Percentiles rank a stretch among this genome's conserved stretches.
phyloP scores from a whole-genome alignment of 192 early-diverging fungal species.

The Piromyces finnis region DNA sequence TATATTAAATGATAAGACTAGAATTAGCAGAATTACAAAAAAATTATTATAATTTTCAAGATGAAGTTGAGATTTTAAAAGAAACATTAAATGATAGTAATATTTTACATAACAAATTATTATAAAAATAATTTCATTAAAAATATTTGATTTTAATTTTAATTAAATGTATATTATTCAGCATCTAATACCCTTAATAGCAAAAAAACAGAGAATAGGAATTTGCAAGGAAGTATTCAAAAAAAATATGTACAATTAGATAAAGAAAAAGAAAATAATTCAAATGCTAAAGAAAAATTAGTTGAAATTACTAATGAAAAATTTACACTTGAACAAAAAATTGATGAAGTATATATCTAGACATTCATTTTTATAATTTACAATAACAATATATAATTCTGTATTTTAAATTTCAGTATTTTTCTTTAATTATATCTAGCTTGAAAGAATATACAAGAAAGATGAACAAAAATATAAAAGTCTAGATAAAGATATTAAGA shows the following conservation, averaged over 20 bases:
- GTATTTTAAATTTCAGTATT: not conserved
- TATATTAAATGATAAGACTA: conserved; percentile 4
- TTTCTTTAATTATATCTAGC: not conserved
- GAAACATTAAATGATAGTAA: conserved; percentile 29
- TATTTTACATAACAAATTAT: too few relatives aligned
- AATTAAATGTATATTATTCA: not conserved
- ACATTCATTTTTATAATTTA: too few relatives aligned
- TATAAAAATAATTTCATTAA: too few relatives aligned
- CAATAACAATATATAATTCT: too few relatives aligned
- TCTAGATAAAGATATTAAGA: conserved; percentile 29
- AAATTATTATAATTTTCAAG: conserved; percentile 21
- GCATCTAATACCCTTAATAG: conserved; percentile 28
- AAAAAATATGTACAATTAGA: conserved; percentile 17
- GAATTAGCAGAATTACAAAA: conserved; percentile 14
- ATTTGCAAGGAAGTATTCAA: conserved; percentile 23
- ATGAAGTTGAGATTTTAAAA: conserved; percentile 30
- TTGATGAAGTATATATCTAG: conserved; percentile 14
- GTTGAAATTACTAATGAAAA: conserved; percentile 15
- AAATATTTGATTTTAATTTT: not conserved
- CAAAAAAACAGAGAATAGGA: conserved; percentile 14
- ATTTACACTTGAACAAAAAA: conserved; percentile 22
- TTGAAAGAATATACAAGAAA: conserved; percentile 21
- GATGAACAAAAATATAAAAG: conserved; percentile 26
- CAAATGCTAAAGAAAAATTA: conserved; percentile 15
- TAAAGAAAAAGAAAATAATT: conserved; percentile 8